Base-by-base conservation (phyloP, 2,329 filamentous ascomycete species). In the Rutstroemia sp. region DNA sequence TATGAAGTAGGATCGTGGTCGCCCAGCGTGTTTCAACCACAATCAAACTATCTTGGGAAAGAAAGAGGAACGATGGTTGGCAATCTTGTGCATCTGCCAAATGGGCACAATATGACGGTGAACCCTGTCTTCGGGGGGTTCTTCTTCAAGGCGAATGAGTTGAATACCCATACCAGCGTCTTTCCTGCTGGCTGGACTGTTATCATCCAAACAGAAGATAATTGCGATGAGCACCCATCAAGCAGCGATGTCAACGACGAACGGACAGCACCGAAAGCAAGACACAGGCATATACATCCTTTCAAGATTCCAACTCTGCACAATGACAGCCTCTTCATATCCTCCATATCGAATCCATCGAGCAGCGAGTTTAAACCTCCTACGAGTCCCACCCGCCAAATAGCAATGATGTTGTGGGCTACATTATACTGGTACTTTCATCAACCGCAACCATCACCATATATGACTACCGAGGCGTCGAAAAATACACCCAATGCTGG, bases 401-500 rank as follows among this genome's bases (percentile, higher is more conserved):
- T 96, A 59, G 92, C 92, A 63, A 91, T 96, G 89, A 95, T 96
- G 87, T 79, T 97, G 6, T 97, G 90, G 89, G 84, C 91, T 37
- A 92, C 90, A 1, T 76, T 97, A 44, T 96, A 90, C 76, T 97
- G 92, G 92, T 97, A 97, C 75, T 97, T 96, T 66, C 92, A 96
- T 73, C 90, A 95, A 71, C 80, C 84, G 1, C 80, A 86, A 64
- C 92, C 92, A 0, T 76, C 79, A 21, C 77, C 80, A 0, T 79
- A 82, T 50, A 68, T 94, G 37, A 77, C 78, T 18, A 88, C 82
- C 6, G 75, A 82, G 5, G 76, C 80, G 0, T 88, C 85, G 1
- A 80, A 78, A 61, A 70, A 77, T 57, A 92, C 90, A 0, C 87
- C 87, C 0, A 74, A 81, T 18, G 70, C 73, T 5, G 92, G 88